A percentile compares a stretch with the other conserved stretches of the same genome.
Evolutionary conservation across 2,329 filamentous ascomycete genomes (phyloP).

Genomic region (Stachybotrys chlorohalonatus): DNA sequence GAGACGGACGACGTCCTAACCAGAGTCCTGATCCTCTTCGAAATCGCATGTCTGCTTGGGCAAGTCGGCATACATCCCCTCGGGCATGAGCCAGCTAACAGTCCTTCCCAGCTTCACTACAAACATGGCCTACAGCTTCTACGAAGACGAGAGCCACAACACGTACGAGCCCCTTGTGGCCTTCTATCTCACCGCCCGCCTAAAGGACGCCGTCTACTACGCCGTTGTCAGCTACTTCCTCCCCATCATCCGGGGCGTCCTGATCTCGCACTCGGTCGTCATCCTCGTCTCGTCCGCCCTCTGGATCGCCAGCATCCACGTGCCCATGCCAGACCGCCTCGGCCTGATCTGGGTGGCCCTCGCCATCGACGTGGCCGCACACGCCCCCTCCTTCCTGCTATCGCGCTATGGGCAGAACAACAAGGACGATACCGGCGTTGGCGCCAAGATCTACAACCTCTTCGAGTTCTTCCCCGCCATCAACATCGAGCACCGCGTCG

Average conservation of each 20-base stretch:
- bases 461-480: conserved; percentile 54
- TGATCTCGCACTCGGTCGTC: conserved; percentile 38
- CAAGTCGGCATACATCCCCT: conserved; percentile 10
- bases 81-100: background rate
- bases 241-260: conserved; percentile 48
- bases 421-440: conserved; percentile 9
- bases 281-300: conserved; percentile 39
- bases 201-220: conserved; percentile 43
- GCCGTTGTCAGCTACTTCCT: conserved; percentile 35
- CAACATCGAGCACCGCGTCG: conserved; percentile 59
- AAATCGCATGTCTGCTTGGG: conserved; percentile 52
- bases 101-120: conserved; percentile 39
- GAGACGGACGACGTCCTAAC: conserved; percentile 53
- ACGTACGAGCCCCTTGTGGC: conserved; percentile 51
- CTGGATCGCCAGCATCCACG: conserved; percentile 52
- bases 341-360: conserved; percentile 49
- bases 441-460: conserved; percentile 18
- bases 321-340: conserved; percentile 43
- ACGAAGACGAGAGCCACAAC: conserved; percentile 25
- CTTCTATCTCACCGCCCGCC: conserved; percentile 50
- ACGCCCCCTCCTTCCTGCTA: conserved; percentile 31
- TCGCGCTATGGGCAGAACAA: conserved; percentile 18
- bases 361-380: conserved; percentile 41
- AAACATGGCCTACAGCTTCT: conserved; percentile 50
- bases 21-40: conserved; percentile 48